A percentile compares a stretch with the other conserved stretches of the same genome.
These are phyloP conservation scores for Pachysandra terminalis DNA, from an alignment of 164 flowering plant species.

Conservation along the genomic window DNA sequence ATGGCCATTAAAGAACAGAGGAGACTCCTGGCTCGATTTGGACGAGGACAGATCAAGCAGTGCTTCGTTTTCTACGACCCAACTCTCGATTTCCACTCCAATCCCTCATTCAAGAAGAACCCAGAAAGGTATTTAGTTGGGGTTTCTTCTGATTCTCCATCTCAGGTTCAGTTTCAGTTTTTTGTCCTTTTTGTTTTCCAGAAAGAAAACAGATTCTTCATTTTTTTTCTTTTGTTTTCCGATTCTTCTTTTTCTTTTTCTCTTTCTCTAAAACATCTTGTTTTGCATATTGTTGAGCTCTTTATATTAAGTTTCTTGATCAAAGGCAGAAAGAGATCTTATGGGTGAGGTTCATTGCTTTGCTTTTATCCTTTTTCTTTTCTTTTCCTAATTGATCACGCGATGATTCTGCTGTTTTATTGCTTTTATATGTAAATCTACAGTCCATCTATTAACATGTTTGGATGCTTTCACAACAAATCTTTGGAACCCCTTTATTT, in stretches of 20 bases:
- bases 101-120: conserved; percentile 19
- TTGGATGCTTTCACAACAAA: no score
- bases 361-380: not conserved
- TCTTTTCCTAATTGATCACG: not conserved
- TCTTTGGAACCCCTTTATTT: no score
- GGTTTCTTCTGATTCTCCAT: not conserved
- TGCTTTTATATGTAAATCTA: no score
- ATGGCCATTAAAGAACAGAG: conserved; percentile 32
- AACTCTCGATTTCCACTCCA: conserved; percentile 35
- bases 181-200: no score
- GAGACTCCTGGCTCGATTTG: conserved; percentile 30
- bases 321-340: not conserved
- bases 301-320: not conserved
- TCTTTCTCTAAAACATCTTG: no score
- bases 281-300: not conserved
- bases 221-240: no score
- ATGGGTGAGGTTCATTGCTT: not conserved
- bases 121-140: conserved; percentile 11
- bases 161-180: no score
- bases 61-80: conserved; percentile 22
- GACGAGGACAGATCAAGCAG: conserved; percentile 15
- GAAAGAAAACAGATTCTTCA: no score
- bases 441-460: no score
- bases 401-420: not conserved
- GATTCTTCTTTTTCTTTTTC: no score